Percentiles rank a stretch among this genome's conserved stretches.
phyloP scores from a whole-genome alignment of 495 filamentous ascomycete genomes.

The Zalerion maritima region DNA sequence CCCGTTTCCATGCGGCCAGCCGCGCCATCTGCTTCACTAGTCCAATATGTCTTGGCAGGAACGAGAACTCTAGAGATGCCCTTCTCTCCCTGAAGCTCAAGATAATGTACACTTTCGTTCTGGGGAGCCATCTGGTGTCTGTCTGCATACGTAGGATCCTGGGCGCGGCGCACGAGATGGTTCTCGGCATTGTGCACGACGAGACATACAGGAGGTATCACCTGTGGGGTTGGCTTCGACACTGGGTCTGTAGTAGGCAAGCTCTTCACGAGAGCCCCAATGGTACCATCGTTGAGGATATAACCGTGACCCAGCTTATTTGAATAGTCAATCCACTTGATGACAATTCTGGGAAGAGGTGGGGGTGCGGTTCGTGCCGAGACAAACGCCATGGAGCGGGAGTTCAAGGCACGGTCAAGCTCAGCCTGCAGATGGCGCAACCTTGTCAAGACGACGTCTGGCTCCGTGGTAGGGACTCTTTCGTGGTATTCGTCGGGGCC shows the following conservation, averaged over 20 bases:
- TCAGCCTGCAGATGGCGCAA: conserved; percentile 35
- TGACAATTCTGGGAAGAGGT: conserved; percentile 42
- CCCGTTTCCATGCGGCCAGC: conserved; percentile 36
- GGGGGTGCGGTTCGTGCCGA: conserved; percentile 24
- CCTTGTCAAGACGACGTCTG: conserved; percentile 36
- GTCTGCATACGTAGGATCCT: conserved; percentile 39
- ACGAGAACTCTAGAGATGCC: conserved; percentile 51
- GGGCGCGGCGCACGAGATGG: conserved; percentile 40
- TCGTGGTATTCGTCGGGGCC: conserved; percentile 34
- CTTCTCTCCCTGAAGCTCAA: conserved; percentile 54
- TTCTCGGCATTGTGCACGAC: conserved; percentile 52
- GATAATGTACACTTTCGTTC: conserved; percentile 54
- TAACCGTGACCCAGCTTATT: conserved; percentile 83
- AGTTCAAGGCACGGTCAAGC: conserved; percentile 41
- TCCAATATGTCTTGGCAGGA: too few relatives aligned
- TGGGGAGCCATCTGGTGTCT: conserved; percentile 52
- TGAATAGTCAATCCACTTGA: conserved; percentile 92
- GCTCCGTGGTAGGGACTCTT: conserved; percentile 30
- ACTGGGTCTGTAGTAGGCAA: conserved; percentile 36
- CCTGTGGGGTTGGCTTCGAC: conserved; percentile 12
- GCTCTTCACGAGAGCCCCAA: conserved; percentile 62
- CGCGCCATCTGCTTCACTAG: too few relatives aligned
- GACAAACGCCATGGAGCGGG: conserved; percentile 34
- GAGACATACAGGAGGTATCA: conserved; percentile 48
- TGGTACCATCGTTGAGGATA: conserved; percentile 68